Percentiles rank a stretch among this genome's conserved stretches.
phyloP scores from a whole-genome alignment of 345 rosid species.

The Salix brachista region DNA sequence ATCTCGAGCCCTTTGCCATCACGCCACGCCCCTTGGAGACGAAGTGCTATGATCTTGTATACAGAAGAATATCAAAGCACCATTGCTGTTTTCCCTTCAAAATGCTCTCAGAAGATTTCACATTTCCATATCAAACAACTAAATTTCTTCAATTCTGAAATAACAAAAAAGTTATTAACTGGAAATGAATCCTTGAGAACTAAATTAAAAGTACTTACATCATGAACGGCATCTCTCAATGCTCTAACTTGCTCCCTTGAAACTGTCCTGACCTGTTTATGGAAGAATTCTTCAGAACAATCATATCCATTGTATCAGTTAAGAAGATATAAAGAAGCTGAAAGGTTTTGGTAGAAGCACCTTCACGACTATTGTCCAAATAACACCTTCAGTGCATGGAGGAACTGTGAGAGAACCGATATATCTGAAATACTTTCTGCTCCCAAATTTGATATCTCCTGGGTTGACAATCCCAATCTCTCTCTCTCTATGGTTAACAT shows the following conservation, averaged over 20 bases:
- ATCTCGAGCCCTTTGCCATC: no score
- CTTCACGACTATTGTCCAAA: constrained; percentile 59
- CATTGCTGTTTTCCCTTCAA: background rate
- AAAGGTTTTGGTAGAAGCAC: constrained; percentile 14
- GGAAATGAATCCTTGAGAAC: background rate
- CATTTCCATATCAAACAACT: background rate
- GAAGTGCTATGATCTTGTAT: background rate
- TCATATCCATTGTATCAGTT: background rate
- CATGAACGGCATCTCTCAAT: constrained; percentile 47
- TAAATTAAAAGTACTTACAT: constrained; percentile 41
- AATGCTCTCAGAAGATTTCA: background rate
- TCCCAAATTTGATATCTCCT: constrained; percentile 39
- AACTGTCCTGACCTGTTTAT: constrained; percentile 52
- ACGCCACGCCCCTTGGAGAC: no score
- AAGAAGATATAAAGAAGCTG: background rate
- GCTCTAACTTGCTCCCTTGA: constrained; percentile 55
- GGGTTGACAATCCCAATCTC: constrained; percentile 49
- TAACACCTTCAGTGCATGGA: constrained; percentile 70
- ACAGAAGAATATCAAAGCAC: background rate
- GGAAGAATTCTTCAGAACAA: background rate
- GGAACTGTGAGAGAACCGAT: constrained; percentile 67
- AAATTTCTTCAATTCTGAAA: background rate
- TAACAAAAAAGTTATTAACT: no score
- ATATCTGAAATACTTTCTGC: constrained; percentile 58
- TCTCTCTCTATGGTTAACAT: constrained; percentile 23